Base-by-base conservation (phyloP, 176 grass and related monocot genomes). In the Musa troglodytarum region DNA sequence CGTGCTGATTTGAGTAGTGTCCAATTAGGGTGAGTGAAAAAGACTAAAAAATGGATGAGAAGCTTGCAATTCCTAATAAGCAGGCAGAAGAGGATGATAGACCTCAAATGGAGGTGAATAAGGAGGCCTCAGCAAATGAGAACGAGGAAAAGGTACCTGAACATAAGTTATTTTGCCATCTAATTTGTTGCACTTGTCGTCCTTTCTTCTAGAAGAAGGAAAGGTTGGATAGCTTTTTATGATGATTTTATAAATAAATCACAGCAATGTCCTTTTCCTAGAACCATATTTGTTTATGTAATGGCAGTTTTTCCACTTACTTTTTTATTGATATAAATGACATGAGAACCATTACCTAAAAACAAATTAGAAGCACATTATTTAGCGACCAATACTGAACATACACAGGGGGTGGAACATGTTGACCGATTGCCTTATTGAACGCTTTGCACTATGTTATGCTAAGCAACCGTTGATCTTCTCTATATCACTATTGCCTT, bases 61-160 rank as follows among this genome's bases (percentile, higher is more conserved):
- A 50, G 26, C 26, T 14, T 63, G 24, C 20, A 49, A 61, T 17
- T 21, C 19, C 74, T 50, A 34, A 52, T 25, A 63, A 76, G 74
- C 74, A 34, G 19, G 56, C 25, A 52, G 57, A 76, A 19, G 25
- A 52, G 28, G 29, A 61, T 50, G 17, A 76, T 76, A 57, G 9
- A 49, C 56, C 34, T 19, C 28, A 11, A 50, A 76, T 19, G 63
- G 43, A 23, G 58, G 74, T 56, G 1, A 74, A 51, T 56, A 76
- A 76, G 19, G 74, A 76, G 15, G 56, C 15, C 25, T 10, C 55
- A 61, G 34, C 6, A 52, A 64, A 76, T 64, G 74, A 76, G 58
- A 13, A 1, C 1, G 74, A 76, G 34, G 74, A 63, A 50, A 76
- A 76, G 55, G 74, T 63, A 21, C 74, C 57, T 51, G 74, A 76